Evolutionary conservation across 768 basidiomycete genomes (phyloP), one percentile per base, ranked within the genome.

Genomic region (Punctularia strigosozonata): DNA sequence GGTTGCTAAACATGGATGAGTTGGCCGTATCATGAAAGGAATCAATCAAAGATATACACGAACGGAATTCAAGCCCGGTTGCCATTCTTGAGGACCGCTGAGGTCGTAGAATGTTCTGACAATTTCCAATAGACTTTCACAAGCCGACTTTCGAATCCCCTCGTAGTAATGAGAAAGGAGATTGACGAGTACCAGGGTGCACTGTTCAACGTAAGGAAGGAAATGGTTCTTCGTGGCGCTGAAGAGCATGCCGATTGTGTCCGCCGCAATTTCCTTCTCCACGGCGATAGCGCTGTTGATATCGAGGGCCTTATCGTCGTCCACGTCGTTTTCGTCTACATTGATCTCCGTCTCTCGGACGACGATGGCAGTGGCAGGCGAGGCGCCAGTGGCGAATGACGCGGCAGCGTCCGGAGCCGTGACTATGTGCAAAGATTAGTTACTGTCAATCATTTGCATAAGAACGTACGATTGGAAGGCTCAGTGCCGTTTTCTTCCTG

Each of bases 241-340:
- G 56, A 98, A 98, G 45, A 99, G 62, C 25, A 84, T 81, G 44
- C 94, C 91, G 46, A 98, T 80, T 4, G 92, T 89, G 56, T 98
- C 92, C 19, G 90, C 89, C 17, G 95, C 92, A 43, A 97, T 95
- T 67, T 99, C 95, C 62, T 99, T 99, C 69, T 99, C 95, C 40
- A 98, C 90, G 31, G 92, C 92, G 47, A 98, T 82, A 17, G 91
- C 92, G 50, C 84, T 88, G 66, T 91, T 94, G 45, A 92, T 88
- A 45, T 90, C 86, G 53, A 90, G 73, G 60, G 88, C 68, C 60
- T 89, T 88, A 50, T 88, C 87, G 36, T 88, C 60, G 50, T 90
- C 86, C 32, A 86, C 57, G 36, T 57, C 60, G 34, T 62, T 49
- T 38, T 89, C 84, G 43, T 88, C 86, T 41, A 78, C 60, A 44